Conservation (phyloP, 2,329 filamentous ascomycete species). For the Calonectria henricotiae region DNA sequence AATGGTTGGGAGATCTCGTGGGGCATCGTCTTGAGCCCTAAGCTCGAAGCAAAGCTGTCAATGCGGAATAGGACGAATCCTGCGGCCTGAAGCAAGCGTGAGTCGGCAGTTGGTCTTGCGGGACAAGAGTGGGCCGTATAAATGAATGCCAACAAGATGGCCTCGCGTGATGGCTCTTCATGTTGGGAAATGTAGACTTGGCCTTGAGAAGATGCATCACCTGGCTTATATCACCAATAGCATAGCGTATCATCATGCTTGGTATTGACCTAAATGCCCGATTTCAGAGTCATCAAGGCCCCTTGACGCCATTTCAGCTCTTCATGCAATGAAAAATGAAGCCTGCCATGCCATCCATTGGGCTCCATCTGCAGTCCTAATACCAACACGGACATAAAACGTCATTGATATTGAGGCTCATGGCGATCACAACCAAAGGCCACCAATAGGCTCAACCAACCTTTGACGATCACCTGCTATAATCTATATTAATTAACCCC, state of each 20-base stretch:
- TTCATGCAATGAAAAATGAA: no score
- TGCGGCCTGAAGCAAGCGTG: neutral
- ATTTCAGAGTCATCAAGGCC: no score
- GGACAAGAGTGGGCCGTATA: neutral
- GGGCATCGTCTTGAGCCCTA: neutral
- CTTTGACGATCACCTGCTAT: neutral
- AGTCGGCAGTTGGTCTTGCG: conserved; percentile 5
- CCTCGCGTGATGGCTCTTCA: neutral
- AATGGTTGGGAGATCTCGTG: conserved; percentile 16
- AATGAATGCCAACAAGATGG: neutral
- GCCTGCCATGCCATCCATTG: no score
- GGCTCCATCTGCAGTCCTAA: neutral
- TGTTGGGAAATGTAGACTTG: neutral
- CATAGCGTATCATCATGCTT: neutral
- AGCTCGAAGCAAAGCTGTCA: neutral
- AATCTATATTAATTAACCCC: conserved; percentile 5
- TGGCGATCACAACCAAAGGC: no score
- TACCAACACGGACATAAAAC: neutral
- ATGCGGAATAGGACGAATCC: neutral
- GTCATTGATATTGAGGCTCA: neutral
- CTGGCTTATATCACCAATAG: neutral
- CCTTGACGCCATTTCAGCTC: no score
- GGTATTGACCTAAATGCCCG: neutral
- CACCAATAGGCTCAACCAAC: neutral
- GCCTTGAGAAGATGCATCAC: neutral